Percentiles rank a stretch among this genome's conserved stretches.
These are phyloP conservation scores for Paxillus rubicundulus DNA, from an alignment of 768 basidiomycete genomes.

Conservation along the genomic window DNA sequence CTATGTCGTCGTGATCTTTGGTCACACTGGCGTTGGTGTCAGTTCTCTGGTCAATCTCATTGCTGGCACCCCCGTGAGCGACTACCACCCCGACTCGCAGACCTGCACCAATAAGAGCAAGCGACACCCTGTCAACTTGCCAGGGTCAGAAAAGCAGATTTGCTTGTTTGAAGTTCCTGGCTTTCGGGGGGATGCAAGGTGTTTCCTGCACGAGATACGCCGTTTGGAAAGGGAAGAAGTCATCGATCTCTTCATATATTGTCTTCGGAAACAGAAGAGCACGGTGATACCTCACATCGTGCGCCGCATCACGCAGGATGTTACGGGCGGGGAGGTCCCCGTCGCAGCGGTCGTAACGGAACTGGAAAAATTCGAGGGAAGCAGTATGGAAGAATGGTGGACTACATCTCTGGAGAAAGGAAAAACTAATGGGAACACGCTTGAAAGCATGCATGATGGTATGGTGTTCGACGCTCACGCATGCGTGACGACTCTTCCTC, in stretches of 20 bases:
- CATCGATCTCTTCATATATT: slow-evolving; percentile 26
- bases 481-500: slow-evolving; percentile 37
- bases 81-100: slow-evolving; percentile 11
- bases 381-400: slow-evolving; percentile 35
- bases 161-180: slow-evolving; percentile 26
- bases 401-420: neutral
- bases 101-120: neutral
- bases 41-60: slow-evolving; percentile 31
- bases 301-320: slow-evolving; percentile 2
- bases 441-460: slow-evolving; percentile 18
- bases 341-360: slow-evolving; percentile 28
- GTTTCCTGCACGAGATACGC: slow-evolving; percentile 16
- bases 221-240: slow-evolving; percentile 11
- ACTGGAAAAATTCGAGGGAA: slow-evolving; percentile 17
- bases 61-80: slow-evolving; percentile 15
- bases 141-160: neutral
- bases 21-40: slow-evolving; percentile 27
- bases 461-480: slow-evolving; percentile 36
- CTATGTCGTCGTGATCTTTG: slow-evolving; percentile 28
- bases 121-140: neutral
- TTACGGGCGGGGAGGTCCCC: slow-evolving; percentile 4
- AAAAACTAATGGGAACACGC: slow-evolving; percentile 27
- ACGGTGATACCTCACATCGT: slow-evolving; percentile 14
- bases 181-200: slow-evolving; percentile 5
- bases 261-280: slow-evolving; percentile 18